phyloP scores from a whole-genome alignment of 768 basidiomycete genomes.

The Boletellus sp. region DNA sequence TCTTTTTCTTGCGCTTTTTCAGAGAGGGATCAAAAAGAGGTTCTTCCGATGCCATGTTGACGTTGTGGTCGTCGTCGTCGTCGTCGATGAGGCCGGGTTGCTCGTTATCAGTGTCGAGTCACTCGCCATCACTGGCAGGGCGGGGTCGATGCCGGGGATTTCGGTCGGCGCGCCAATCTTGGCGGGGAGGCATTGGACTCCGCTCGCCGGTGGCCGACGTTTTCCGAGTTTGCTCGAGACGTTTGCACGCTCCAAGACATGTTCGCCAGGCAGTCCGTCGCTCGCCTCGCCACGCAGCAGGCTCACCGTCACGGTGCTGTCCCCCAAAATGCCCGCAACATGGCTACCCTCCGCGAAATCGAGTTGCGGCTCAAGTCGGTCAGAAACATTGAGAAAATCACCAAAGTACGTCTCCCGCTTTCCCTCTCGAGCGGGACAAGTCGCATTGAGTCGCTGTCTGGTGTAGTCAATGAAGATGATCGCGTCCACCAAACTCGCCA shows the following conservation, averaged over 20 bases:
- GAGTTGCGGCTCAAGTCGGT: conserved; percentile 96
- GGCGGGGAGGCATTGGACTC: conserved; percentile 18
- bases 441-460: conserved; percentile 3
- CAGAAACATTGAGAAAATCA: conserved; percentile 99
- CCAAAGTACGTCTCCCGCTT: conserved; percentile 61
- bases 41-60: conserved; percentile 58
- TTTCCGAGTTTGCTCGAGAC: conserved; percentile 17
- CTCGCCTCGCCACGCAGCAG: conserved; percentile 41
- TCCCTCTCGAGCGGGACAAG: background rate
- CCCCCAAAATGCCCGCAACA: conserved; percentile 64
- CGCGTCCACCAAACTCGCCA: conserved; percentile 93
- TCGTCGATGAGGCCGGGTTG: conserved; percentile 14
- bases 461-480: conserved; percentile 97
- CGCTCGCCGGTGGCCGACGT: conserved; percentile 40
- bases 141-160: conserved; percentile 25
- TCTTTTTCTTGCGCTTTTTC: conserved; percentile 86
- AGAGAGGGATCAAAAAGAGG: conserved; percentile 81
- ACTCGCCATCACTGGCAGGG: conserved; percentile 1
- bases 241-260: conserved; percentile 25
- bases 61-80: conserved; percentile 16
- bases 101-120: conserved; percentile 8
- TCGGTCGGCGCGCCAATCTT: conserved; percentile 20
- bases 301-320: conserved; percentile 36
- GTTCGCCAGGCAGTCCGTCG: conserved; percentile 49
- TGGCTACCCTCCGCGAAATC: conserved; percentile 98